Evolutionary conservation across 2,329 filamentous ascomycete species (phyloP).

Genomic region (Calonectria fujianensis): DNA sequence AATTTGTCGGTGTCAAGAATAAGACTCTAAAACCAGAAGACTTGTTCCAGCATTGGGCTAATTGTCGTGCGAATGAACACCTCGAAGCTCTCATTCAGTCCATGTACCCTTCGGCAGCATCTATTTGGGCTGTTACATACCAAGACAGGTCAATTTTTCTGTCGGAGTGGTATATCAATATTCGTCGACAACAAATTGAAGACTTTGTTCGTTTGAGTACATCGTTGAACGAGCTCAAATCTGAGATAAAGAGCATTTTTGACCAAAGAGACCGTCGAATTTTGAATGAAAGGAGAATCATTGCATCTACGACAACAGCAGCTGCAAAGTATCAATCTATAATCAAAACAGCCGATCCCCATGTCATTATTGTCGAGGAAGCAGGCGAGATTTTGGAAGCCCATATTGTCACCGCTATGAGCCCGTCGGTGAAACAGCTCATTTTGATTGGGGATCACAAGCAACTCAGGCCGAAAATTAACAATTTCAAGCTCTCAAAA

Average conservation of each 20-base stretch:
- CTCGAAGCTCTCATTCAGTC: constrained; percentile 12
- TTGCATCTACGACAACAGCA: constrained; percentile 83
- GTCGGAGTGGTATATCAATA: constrained; percentile 64
- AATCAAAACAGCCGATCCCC: constrained; percentile 72
- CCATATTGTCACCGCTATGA: constrained; percentile 76
- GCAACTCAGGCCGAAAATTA: constrained; percentile 81
- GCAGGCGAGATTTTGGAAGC: constrained; percentile 83
- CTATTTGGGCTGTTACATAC: constrained; percentile 72
- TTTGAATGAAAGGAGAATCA: constrained; percentile 74
- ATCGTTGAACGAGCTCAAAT: constrained; percentile 65
- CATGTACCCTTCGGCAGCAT: constrained; percentile 52
- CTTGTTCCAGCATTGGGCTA: constrained; percentile 50
- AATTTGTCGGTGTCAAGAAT: constrained; percentile 65
- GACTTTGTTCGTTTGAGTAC: constrained; percentile 62
- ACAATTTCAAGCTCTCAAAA: constrained; percentile 75
- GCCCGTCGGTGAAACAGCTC: constrained; percentile 74
- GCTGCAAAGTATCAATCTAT: constrained; percentile 77
- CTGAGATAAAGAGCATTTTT: constrained; percentile 65
- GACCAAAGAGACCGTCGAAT: constrained; percentile 64
- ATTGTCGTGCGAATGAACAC: not conserved
- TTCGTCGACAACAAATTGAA: constrained; percentile 71
- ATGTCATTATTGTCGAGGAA: constrained; percentile 81
- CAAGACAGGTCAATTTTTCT: constrained; percentile 61
- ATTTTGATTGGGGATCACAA: constrained; percentile 85
- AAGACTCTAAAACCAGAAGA: constrained; percentile 60